Evolutionary conservation across 331 rosid genomes (phyloP), one percentile per base, ranked within the genome.

Genomic region (Quercus tomentella): DNA sequence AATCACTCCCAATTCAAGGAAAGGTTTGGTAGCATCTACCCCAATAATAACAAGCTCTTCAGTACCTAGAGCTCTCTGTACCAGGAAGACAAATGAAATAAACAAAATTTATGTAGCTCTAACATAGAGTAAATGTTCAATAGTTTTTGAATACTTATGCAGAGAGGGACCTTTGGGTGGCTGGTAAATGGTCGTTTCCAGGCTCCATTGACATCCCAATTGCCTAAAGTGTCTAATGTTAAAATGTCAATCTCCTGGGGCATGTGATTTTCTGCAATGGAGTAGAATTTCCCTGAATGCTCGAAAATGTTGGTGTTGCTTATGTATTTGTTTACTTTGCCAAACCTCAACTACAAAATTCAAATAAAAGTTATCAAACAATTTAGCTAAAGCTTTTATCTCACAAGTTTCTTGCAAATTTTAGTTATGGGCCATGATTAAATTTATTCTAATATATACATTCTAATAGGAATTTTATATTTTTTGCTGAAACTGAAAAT

Each of bases 271-370:
- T 94, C 98, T 57, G 94, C 90, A 61, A 77, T 33, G 0, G 96
- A 89, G 75, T 88, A 92, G 6, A 84, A 75, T 77, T 83, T 94
- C 11, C 96, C 88, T 2, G 92, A 82, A 72, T 94, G 96, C 83
- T 89, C 88, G 82, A 94, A 86, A 56, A 90, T 91, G 69, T 81
- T 92, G 37, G 97, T 90, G 85, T 92, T 94, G 88, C 96, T 89
- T 1, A 84, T 26, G 56, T 82, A 76, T 76, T 90, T 94, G 84
- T 88, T 86, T 55, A 72, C 92, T 82, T 69, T 81, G 17, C 98
- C 98, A 77, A 78, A 91, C 66, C 97, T 79, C 85, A 85, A 41
- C 91, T 63, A 2, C 70, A 63, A 14, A 28, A 63, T 63, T 63
- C 70, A 28, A 30, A 61, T 3, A 28, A 58, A 21, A 58, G 65